Evolutionary conservation across 176 grass and related monocot genomes (phyloP), one percentile per base, ranked within the genome.

Genomic region (Cymbopogon citratus): DNA sequence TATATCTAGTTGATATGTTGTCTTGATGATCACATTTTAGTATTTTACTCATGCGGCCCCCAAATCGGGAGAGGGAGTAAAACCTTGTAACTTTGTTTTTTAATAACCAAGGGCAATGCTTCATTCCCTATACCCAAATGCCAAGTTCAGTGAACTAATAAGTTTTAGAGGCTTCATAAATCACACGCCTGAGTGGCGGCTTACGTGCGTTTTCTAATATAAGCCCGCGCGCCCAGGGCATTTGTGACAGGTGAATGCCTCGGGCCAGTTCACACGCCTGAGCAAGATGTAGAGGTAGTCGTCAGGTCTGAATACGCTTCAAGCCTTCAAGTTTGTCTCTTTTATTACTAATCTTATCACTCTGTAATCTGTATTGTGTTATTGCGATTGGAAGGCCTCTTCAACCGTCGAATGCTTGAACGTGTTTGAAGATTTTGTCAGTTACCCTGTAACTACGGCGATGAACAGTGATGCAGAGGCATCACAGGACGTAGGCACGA

Each of bases 1-100:
- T 82, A 85, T 60, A 78, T 76, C 35, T 59, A 78, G 66, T 29
- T 78, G 36, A 82, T 62, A 67, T 80, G 38, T 60, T 77, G 26
- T 79, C 27, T 57, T 78, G 27, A 21, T 15, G 38, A 60, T 35
- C 36, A 76, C 38, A 6, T 21, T 86, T 65, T 45, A 60, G 35
- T 81, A 6, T 21, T 86, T 65, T 45, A 60, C 45, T 81, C 77
- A 38, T 81, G 38, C 75, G 76, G 33, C 63, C 41, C 28, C 23
- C 13, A 48, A n/a, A n/a, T 25, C 3, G 13, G 3, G 38, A 36
- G 13, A 15, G 14, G 15, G 12, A 46, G 23, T 18, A 28, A 40
- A 69, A 41, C 21, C 66, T 14, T 29, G 73, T 69, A 77, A 84
- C 25, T 59, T 38, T 36, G 16, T 25, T 76, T 76, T 60, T 14